Conservation (phyloP, 1,284 basidiomycete genomes). For the Mycosarcoma maydis region DNA sequence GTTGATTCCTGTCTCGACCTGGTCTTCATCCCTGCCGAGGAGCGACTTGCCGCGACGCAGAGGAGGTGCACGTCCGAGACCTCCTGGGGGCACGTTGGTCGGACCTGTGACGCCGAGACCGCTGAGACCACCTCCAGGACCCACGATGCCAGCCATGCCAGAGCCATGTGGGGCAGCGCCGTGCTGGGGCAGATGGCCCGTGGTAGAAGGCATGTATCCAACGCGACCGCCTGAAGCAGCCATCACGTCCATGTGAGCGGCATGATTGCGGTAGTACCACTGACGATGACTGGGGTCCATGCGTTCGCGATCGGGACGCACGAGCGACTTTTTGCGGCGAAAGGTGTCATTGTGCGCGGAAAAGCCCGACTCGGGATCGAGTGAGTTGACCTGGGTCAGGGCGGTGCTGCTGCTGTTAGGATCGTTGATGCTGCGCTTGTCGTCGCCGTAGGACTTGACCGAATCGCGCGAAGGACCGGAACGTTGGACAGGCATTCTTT, state of each 20-base stretch:
- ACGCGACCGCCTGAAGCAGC: slow-evolving; percentile 50
- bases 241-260: slow-evolving; percentile 75
- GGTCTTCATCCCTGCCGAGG: slow-evolving; percentile 65
- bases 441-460: slow-evolving; percentile 48
- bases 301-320: slow-evolving; percentile 92
- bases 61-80: slow-evolving; percentile 51
- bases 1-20: slow-evolving; percentile 65
- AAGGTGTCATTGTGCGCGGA: slow-evolving; percentile 66
- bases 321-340: slow-evolving; percentile 88
- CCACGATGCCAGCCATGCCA: slow-evolving; percentile 51
- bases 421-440: slow-evolving; percentile 45
- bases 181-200: slow-evolving; percentile 65
- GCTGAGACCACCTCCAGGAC: slow-evolving; percentile 65
- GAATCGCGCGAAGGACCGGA: slow-evolving; percentile 51
- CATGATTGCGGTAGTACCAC: slow-evolving; percentile 93
- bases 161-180: slow-evolving; percentile 58
- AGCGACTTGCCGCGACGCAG: slow-evolving; percentile 66
- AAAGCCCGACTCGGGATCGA: slow-evolving; percentile 59
- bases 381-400: slow-evolving; percentile 38
- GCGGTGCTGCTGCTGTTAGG: slow-evolving; percentile 44
- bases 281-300: slow-evolving; percentile 93
- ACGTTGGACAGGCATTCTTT: slow-evolving; percentile 35
- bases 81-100: slow-evolving; percentile 53
- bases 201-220: slow-evolving; percentile 65
- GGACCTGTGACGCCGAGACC: slow-evolving; percentile 59